phyloP scores from a whole-genome alignment of 163 green algal genomes.

The Scenedesmus sp. region DNA sequence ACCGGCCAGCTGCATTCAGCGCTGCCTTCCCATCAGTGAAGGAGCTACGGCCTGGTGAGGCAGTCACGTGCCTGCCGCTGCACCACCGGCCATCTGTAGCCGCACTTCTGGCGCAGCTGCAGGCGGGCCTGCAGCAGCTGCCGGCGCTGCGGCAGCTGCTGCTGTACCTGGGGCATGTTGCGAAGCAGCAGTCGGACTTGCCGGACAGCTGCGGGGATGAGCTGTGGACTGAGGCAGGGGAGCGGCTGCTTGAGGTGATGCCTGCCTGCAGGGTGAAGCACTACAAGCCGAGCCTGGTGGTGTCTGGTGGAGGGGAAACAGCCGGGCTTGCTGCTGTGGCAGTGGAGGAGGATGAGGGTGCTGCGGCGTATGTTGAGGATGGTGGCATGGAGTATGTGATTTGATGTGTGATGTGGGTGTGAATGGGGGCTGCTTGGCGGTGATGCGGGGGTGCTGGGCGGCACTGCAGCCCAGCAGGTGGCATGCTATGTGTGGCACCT shows the following conservation, averaged over 20 bases:
- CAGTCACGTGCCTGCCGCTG: constrained; percentile 15
- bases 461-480: neutral
- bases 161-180: constrained; percentile 15
- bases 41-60: neutral
- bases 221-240: constrained; percentile 29
- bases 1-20: neutral
- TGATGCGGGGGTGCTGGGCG: neutral
- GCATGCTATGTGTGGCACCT: too few relatives aligned
- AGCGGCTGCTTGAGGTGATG: constrained; percentile 28
- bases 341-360: neutral
- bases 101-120: constrained; percentile 23
- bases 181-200: constrained; percentile 9
- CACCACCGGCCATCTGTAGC: constrained; percentile 3
- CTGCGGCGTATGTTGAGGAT: neutral
- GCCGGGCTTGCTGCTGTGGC: neutral
- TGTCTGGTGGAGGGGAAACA: neutral
- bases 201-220: neutral
- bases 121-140: constrained; percentile 23
- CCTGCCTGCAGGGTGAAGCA: constrained; percentile 37
- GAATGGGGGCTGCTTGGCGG: neutral
- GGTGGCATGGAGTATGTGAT: neutral
- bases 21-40: neutral
- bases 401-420: neutral
- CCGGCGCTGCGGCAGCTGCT: constrained; percentile 43
- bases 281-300: neutral